phyloP scores from a whole-genome alignment of 495 filamentous ascomycete genomes.

The Cenococcum geophilum region DNA sequence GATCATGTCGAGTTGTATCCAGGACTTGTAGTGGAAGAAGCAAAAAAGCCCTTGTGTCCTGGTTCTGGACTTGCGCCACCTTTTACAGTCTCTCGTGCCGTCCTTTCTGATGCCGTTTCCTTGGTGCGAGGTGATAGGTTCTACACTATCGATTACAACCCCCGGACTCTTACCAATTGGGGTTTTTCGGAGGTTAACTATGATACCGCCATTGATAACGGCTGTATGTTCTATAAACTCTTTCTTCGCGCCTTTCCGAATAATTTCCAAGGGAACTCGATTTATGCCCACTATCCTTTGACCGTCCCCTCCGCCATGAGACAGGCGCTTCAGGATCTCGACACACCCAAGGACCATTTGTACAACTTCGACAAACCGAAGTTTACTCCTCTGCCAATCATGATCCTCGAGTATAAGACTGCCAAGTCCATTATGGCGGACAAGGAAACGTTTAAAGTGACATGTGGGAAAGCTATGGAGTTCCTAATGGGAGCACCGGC shows the following conservation, averaged over 20 bases:
- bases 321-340: constrained; percentile 46
- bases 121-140: constrained; percentile 84
- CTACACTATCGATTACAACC: constrained; percentile 67
- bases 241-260: constrained; percentile 56
- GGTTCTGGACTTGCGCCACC: constrained; percentile 77
- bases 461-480: constrained; percentile 51
- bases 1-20: constrained; percentile 80
- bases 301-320: constrained; percentile 51
- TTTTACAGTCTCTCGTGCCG: constrained; percentile 75
- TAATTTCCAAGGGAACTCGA: constrained; percentile 50
- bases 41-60: constrained; percentile 64
- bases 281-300: constrained; percentile 57
- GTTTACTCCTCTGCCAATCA: constrained; percentile 33
- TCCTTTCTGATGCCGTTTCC: constrained; percentile 79
- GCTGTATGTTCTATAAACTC: constrained; percentile 57
- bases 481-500: constrained; percentile 44
- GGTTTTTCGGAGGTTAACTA: constrained; percentile 51
- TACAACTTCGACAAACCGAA: constrained; percentile 50
- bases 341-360: constrained; percentile 34
- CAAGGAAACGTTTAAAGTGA: constrained; percentile 50
- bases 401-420: constrained; percentile 48
- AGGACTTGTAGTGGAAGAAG: constrained; percentile 73
- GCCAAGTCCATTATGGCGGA: constrained; percentile 46
- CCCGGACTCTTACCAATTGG: constrained; percentile 77
- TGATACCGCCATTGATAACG: constrained; percentile 48